Percentiles rank a stretch among this genome's conserved stretches.
These are phyloP conservation scores for Diplogelasinospora grovesii DNA, from an alignment of 495 filamentous ascomycete genomes.

Conservation along the genomic window DNA sequence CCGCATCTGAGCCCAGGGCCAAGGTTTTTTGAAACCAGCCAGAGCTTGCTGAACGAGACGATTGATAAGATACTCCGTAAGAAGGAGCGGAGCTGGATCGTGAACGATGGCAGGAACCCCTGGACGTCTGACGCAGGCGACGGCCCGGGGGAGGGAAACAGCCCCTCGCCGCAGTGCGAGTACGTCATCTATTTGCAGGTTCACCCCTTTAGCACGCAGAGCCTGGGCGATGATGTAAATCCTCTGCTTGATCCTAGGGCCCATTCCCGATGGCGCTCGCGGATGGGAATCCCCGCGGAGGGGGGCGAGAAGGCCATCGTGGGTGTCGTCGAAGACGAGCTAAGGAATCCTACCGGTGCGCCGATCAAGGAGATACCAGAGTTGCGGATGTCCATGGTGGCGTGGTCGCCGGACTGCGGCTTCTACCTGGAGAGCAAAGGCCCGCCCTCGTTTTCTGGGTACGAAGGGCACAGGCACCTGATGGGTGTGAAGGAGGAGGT, in stretches of 20 bases:
- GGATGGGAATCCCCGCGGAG: conserved; percentile 15
- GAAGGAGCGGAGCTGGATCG: conserved; percentile 45
- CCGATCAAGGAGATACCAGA: conserved; percentile 58
- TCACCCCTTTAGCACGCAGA: conserved; percentile 53
- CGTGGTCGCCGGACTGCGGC: conserved; percentile 92
- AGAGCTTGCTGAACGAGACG: conserved; percentile 62
- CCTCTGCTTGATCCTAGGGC: too few relatives aligned
- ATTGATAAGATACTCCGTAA: conserved; percentile 58
- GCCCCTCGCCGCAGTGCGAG: conserved; percentile 71
- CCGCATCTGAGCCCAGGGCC: conserved; percentile 71
- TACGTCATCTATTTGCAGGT: conserved; percentile 84
- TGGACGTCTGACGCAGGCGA: conserved; percentile 58
- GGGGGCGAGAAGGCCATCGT: conserved; percentile 26
- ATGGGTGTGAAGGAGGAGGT: conserved; percentile 73
- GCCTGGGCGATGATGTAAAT: too few relatives aligned
- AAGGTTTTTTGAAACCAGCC: conserved; percentile 59
- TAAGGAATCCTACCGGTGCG: conserved; percentile 79
- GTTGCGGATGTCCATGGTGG: conserved; percentile 73
- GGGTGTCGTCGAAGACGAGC: conserved; percentile 66
- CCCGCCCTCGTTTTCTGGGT: conserved; percentile 60
- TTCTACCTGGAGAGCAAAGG: conserved; percentile 87
- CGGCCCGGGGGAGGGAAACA: conserved; percentile 49
- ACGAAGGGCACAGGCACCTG: conserved; percentile 61
- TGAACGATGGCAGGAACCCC: conserved; percentile 43
- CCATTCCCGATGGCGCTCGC: too few relatives aligned